Evolutionary conservation across 208 protist species (phyloP).

Genomic region (Spongospora subterranea): DNA sequence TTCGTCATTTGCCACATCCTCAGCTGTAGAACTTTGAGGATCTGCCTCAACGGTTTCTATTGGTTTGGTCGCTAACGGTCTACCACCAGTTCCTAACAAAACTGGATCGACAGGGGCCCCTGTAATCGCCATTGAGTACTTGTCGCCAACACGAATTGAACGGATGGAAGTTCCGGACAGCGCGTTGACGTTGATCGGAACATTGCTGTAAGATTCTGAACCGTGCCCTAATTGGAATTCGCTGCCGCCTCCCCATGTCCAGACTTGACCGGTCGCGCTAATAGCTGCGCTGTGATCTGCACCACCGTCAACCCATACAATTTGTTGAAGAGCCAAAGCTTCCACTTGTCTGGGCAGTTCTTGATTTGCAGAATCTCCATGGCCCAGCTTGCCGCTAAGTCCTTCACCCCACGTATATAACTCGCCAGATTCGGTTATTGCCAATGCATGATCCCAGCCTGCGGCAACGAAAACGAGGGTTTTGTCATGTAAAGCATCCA

Average conservation of each 20-base stretch:
- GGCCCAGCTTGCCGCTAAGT: constrained; percentile 41
- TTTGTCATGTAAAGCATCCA: background rate
- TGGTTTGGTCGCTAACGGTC: background rate
- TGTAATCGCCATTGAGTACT: constrained; percentile 36
- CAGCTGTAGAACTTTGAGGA: background rate
- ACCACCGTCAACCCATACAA: constrained; percentile 35
- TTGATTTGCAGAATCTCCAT: background rate
- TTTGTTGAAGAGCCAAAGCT: background rate
- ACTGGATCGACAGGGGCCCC: background rate
- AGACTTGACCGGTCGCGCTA: background rate
- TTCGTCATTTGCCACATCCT: background rate
- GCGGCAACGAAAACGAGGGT: background rate
- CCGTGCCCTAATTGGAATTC: constrained; percentile 49
- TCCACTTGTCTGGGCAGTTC: background rate
- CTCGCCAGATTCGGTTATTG: background rate
- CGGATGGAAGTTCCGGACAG: background rate
- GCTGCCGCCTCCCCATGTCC: constrained; percentile 40
- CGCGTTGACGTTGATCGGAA: background rate
- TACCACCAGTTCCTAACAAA: background rate
- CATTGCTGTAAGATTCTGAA: background rate
- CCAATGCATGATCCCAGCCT: constrained; percentile 45
- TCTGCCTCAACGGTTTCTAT: background rate
- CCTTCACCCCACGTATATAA: constrained; percentile 34
- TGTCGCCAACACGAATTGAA: constrained; percentile 16
- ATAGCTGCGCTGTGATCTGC: constrained; percentile 30